Conservation (phyloP, 257 asterid genomes). For the Scutellaria barbata region DNA sequence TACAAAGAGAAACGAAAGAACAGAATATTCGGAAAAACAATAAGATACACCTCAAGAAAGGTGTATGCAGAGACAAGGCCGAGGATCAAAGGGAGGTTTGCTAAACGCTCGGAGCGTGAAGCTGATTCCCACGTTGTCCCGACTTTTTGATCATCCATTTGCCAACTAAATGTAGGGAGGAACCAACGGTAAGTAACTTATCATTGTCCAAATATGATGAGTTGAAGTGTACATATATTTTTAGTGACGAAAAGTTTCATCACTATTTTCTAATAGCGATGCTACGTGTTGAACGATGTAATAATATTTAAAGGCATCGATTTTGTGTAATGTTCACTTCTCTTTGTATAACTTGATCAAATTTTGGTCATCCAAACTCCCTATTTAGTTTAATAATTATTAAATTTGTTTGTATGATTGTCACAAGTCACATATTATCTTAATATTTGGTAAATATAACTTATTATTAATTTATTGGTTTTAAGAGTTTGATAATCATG, state of each 20-base stretch:
- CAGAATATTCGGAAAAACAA: conserved; percentile 59
- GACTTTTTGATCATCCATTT: conserved; percentile 26
- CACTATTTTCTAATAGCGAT: too few relatives aligned
- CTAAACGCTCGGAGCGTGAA: conserved; percentile 44
- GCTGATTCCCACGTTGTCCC: conserved; percentile 65
- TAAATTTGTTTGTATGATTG: too few relatives aligned
- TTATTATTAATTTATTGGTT: too few relatives aligned
- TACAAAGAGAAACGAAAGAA: conserved; percentile 81
- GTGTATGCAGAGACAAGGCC: conserved; percentile 64
- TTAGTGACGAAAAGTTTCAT: too few relatives aligned
- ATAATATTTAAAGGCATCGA: conserved; percentile 24
- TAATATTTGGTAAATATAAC: too few relatives aligned
- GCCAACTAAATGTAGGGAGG: neutral
- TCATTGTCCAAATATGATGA: neutral
- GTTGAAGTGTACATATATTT: conserved; percentile 19
- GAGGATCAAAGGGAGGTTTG: conserved; percentile 58
- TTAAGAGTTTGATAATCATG: too few relatives aligned
- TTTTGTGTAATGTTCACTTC: conserved; percentile 7
- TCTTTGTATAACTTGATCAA: conserved; percentile 19
- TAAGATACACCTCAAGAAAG: conserved; percentile 59
- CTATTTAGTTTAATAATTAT: too few relatives aligned
- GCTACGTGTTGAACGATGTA: neutral
- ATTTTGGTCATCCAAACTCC: neutral
- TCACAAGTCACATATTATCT: too few relatives aligned
- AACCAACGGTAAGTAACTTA: neutral